Evolutionary conservation across 495 filamentous ascomycete species (phyloP).

Genomic region (Trichoderma gamsii): DNA sequence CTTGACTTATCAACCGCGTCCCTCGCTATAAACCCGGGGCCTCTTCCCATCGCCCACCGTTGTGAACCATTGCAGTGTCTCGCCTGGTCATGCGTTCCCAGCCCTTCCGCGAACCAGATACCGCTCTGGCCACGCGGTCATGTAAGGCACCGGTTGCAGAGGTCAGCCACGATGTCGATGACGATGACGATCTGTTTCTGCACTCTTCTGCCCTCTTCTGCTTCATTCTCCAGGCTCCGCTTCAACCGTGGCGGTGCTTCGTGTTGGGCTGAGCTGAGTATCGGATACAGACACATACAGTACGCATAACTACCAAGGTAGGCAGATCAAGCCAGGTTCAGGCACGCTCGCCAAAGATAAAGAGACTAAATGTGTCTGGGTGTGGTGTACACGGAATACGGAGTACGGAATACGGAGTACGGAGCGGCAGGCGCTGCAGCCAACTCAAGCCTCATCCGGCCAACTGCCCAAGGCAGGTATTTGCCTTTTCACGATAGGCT

Average conservation of each 20-base stretch:
- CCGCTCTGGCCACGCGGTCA: conserved; percentile 4
- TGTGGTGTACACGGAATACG: conserved; percentile 10
- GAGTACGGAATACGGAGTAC: conserved; percentile 5
- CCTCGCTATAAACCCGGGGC: background rate
- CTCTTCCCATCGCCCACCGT: background rate
- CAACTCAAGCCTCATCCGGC: background rate
- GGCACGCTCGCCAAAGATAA: background rate
- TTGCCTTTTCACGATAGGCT: background rate
- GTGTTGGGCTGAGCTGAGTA: background rate
- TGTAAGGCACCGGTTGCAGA: conserved; percentile 12
- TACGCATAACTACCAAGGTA: background rate
- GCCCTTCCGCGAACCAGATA: background rate
- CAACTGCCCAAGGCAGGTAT: background rate
- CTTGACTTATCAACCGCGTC: background rate
- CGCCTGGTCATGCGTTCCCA: background rate
- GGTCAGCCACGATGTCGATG: conserved; percentile 6
- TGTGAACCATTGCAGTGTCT: conserved; percentile 6
- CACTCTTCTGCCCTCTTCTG: background rate
- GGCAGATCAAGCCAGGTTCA: background rate
- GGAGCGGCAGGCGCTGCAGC: background rate
- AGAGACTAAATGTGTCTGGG: background rate
- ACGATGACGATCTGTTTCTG: background rate
- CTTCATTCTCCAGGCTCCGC: background rate
- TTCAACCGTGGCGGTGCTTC: background rate
- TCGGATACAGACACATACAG: background rate